Evolutionary conservation across 768 basidiomycete species (phyloP).

Genomic region (Rickenella mellea): DNA sequence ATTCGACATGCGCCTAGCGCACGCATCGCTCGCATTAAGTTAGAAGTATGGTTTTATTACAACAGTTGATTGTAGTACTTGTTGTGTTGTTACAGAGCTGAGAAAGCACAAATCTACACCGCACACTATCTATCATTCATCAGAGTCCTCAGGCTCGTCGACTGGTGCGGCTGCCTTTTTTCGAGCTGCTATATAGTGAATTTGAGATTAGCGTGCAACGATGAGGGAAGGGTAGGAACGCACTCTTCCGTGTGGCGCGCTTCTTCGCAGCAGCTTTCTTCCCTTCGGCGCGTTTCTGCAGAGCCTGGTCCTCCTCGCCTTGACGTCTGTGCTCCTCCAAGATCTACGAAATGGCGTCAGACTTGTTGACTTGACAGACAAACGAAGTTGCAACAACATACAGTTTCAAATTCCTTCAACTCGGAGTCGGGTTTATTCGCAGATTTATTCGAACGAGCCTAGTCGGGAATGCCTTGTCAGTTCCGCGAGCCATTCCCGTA

Average conservation of each 20-base stretch:
- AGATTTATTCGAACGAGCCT: constrained; percentile 87
- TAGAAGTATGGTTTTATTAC: too few species aligned
- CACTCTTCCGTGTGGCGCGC: constrained; percentile 43
- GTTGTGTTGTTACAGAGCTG: too few species aligned
- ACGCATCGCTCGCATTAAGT: too few species aligned
- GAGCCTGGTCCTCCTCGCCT: constrained; percentile 85
- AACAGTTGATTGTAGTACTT: too few species aligned
- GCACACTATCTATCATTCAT: background rate
- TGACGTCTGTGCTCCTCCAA: constrained; percentile 74
- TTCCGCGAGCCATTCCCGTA: background rate
- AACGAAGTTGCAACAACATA: constrained; percentile 20
- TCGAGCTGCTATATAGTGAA: background rate
- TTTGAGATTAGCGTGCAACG: background rate
- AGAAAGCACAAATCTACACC: too few species aligned
- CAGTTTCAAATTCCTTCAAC: constrained; percentile 89
- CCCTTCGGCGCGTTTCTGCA: constrained; percentile 77
- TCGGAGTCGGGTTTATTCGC: constrained; percentile 90
- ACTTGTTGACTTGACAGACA: background rate
- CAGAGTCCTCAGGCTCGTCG: background rate
- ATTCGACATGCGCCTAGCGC: too few species aligned
- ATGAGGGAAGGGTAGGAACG: constrained; percentile 6
- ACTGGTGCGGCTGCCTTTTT: background rate
- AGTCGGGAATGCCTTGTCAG: background rate
- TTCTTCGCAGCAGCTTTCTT: constrained; percentile 79
- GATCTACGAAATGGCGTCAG: constrained; percentile 39